Base-by-base conservation (phyloP, 2,329 filamentous ascomycete genomes). In the Pestalotiopsis sp. region DNA sequence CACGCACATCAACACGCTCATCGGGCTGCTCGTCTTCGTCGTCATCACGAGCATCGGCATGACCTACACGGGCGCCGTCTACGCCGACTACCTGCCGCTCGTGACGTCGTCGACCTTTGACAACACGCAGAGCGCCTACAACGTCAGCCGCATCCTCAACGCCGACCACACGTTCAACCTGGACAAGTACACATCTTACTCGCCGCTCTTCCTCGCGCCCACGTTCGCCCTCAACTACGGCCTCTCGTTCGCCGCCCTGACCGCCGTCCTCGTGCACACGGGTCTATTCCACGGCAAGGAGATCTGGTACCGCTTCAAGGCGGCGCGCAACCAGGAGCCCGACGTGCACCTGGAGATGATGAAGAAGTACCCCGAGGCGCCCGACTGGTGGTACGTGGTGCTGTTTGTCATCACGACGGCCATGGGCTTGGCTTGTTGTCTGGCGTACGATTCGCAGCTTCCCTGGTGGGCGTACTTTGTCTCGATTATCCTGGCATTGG, bases 401-500 rank as follows among this genome's bases (percentile, higher is more conserved):
- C 73, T 87, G 1, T 79, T 83, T 4, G 58, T 84, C 0, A 38
- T 80, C 31, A 87, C 88, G 74, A 73, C 87, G 7, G 85, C 76
- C 1, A 76, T 89, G 0, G 82, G 80, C 0, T 77, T 88, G 0
- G 84, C 80, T 4, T 81, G 83, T 3, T 60, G 59, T 9, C 75
- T 84, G 4, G 84, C 79, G 1, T 88, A 82, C 68, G 80, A 81
- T 1, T 86, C 86, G 2, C 81, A 85, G 60, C 77, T 87, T 58
- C 80, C 80, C 4, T 87, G 85, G 85, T 88, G 86, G 85, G 82
- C 82, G 0, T 87, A 86, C 72, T 81, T 88, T 67, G 70, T 88
- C 20, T 78, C 85, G 0, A 74, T 87, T 23, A 75, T 86, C 56
- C 79, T 88, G 64, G 78, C 84, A 0, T 68, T 80, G 11, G 72